A percentile compares a stretch with the other conserved stretches of the same genome.
phyloP scores from a whole-genome alignment of 495 filamentous ascomycete species.

The Hypoxylon subgilvum region DNA sequence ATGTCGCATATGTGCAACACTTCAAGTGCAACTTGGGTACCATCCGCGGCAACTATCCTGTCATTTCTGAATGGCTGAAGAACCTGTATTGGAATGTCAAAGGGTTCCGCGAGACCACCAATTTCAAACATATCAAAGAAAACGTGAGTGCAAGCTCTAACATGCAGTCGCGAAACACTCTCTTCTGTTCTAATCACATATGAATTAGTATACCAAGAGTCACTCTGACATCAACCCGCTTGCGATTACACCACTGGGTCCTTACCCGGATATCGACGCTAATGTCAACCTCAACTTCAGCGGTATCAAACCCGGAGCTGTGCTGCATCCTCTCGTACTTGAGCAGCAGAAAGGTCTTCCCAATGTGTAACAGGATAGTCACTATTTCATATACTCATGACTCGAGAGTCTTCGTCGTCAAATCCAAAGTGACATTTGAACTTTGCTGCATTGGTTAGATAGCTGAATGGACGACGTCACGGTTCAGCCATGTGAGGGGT shows the following conservation, averaged over 20 bases:
- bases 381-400: not conserved
- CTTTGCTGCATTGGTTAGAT: not conserved
- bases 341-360: slow-evolving; percentile 27
- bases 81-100: slow-evolving; percentile 73
- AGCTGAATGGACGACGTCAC: slow-evolving; percentile 2
- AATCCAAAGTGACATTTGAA: not conserved
- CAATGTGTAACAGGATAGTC: not conserved
- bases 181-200: no score
- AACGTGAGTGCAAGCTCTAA: slow-evolving; percentile 35
- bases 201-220: slow-evolving; percentile 54
- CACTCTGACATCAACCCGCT: slow-evolving; percentile 66
- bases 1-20: slow-evolving; percentile 70
- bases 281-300: slow-evolving; percentile 28
- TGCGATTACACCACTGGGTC: slow-evolving; percentile 69
- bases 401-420: not conserved
- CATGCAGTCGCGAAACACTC: no score
- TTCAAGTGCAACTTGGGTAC: slow-evolving; percentile 75
- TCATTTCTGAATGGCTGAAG: slow-evolving; percentile 70
- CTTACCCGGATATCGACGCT: slow-evolving; percentile 63
- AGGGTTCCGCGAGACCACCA: slow-evolving; percentile 72
- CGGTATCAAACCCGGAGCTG: slow-evolving; percentile 17
- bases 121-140: slow-evolving; percentile 68
- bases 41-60: slow-evolving; percentile 73
- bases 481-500: slow-evolving; percentile 6
- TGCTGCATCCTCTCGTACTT: slow-evolving; percentile 22